phyloP scores from a whole-genome alignment of 805 yeast genomes.

The Millerozyma acaciae region DNA sequence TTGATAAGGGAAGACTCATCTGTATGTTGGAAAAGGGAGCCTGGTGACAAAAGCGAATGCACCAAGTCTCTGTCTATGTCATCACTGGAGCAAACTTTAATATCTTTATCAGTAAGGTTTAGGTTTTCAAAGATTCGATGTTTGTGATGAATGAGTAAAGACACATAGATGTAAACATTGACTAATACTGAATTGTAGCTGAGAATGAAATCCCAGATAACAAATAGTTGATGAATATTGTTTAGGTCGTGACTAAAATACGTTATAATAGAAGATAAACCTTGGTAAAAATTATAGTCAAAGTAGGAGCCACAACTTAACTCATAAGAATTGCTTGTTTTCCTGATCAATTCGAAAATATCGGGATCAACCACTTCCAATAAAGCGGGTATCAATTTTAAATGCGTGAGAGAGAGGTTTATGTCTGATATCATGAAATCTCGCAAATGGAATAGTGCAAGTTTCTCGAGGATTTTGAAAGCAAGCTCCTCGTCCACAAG shows the following conservation, averaged over 20 bases:
- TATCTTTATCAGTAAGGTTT: conserved; percentile 9
- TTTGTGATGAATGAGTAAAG: conserved; percentile 47
- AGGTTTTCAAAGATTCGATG: conserved; percentile 35
- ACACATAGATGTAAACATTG: conserved; percentile 58
- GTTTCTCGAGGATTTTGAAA: conserved; percentile 46
- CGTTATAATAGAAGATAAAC: conserved; percentile 75
- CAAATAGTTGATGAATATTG: conserved; percentile 45
- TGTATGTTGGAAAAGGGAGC: conserved; percentile 22
- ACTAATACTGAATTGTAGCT: conserved; percentile 51
- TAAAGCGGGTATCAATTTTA: conserved; percentile 62
- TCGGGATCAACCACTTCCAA: conserved; percentile 46
- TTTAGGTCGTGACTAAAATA: conserved; percentile 69
- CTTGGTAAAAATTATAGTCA: conserved; percentile 48
- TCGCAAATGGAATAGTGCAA: conserved; percentile 62
- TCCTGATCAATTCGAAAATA: conserved; percentile 42
- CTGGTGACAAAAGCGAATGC: conserved; percentile 34
- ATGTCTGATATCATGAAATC: conserved; percentile 82
- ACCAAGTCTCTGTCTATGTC: conserved; percentile 30
- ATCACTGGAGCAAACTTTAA: conserved; percentile 5
- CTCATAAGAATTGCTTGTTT: conserved; percentile 20
- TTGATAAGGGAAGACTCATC: conserved; percentile 24
- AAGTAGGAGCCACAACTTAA: conserved; percentile 23
- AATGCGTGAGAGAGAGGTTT: conserved; percentile 60
- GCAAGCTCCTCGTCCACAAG: conserved; percentile 25
- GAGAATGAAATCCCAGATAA: conserved; percentile 68